Base-by-base conservation (phyloP, 1,284 basidiomycete genomes). In the Ceratobasidium sp. region DNA sequence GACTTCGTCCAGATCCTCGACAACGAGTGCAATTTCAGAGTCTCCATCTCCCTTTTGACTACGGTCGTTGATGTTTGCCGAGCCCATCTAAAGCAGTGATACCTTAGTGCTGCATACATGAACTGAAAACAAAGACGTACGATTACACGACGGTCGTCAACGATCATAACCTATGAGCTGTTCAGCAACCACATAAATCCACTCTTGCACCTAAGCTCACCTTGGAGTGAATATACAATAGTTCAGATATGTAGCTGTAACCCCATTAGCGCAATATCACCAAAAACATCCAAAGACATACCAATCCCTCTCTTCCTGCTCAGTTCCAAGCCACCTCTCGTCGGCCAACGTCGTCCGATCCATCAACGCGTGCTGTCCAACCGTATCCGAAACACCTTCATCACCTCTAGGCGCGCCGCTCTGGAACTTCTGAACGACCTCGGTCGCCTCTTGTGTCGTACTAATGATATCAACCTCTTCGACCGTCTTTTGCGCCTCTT, bases 11-110 rank as follows among this genome's bases (percentile, higher is more conserved):
- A 85, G 82, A 78, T 98, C 96, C 80, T 97, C 94, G 32, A 97
- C 90, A 18, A 97, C 88, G 5, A 96, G 82, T 0, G 92, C 93
- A 76, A 97, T 97, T 81, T 98, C 96, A 0, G 93, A 95, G 80
- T 97, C 96, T 41, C 94, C 93, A 77, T 96, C 89, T 34, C 96
- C 95, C 86, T 91, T 77, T 50, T 79, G 78, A 74, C 72, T 73
- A 36, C 93, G 89, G 76, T 95, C 93, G 77, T 97, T 97, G 76
- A 97, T 82, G 79, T 97, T 96, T 5, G 93, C 93, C 30, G 91
- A 93, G 45, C 93, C 93, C 85, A 94, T 91, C 89, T 94, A 73
- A 2, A 74, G 67, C n/a, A 1, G 16, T 10, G 60, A 10, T 58
- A 1, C 23, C 10, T 21, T 21, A 23, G 18, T 12, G 9, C 39